Evolutionary conservation across 2,329 filamentous ascomycete genomes (phyloP).

Genomic region (Cladosporium colombiae): DNA sequence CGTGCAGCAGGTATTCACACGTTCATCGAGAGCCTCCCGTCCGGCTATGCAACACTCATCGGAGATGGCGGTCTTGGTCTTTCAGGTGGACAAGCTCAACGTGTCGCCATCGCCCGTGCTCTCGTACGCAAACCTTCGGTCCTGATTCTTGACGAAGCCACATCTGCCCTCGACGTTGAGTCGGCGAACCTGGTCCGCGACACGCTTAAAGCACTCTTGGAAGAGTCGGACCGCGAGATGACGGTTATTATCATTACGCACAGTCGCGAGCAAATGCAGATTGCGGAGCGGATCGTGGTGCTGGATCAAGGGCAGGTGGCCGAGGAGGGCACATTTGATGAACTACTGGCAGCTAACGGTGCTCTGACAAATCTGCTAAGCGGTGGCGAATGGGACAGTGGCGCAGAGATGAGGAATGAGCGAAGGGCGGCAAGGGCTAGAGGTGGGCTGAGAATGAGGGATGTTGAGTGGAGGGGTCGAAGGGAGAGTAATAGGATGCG

Average conservation of each 20-base stretch:
- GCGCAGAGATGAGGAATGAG: background rate
- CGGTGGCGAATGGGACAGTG: constrained; percentile 37
- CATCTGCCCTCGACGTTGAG: constrained; percentile 73
- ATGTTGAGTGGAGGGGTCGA: constrained; percentile 12
- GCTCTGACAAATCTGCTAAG: constrained; percentile 40
- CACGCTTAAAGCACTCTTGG: constrained; percentile 60
- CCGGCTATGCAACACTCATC: constrained; percentile 70
- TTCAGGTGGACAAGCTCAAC: constrained; percentile 80
- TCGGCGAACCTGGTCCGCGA: constrained; percentile 65
- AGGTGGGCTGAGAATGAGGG: constrained; percentile 14
- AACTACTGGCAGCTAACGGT: constrained; percentile 51
- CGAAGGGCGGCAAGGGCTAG: background rate
- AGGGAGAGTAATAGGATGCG: background rate
- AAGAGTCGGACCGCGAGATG: constrained; percentile 43
- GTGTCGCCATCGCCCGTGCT: constrained; percentile 78
- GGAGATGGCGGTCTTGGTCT: constrained; percentile 75
- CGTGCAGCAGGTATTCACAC: constrained; percentile 68
- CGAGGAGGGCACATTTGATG: constrained; percentile 67
- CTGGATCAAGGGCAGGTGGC: constrained; percentile 66
- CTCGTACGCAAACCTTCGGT: constrained; percentile 70
- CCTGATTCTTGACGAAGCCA: constrained; percentile 84
- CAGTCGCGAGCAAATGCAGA: constrained; percentile 79
- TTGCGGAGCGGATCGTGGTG: constrained; percentile 73
- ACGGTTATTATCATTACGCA: constrained; percentile 84
- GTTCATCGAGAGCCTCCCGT: constrained; percentile 71